phyloP scores from a whole-genome alignment of 495 filamentous ascomycete genomes.

The Xylaria cubensis region DNA sequence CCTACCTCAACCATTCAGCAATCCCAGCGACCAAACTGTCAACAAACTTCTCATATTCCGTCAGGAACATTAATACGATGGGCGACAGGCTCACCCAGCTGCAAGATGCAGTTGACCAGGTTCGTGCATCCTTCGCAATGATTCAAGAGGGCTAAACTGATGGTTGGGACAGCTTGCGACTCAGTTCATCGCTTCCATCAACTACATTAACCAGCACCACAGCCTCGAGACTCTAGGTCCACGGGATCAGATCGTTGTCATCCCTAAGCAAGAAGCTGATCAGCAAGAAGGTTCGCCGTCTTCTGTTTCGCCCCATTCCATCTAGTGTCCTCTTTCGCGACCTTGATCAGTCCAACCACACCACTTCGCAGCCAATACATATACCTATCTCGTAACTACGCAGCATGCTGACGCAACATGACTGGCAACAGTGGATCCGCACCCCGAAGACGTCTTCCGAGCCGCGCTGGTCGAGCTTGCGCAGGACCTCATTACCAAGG shows the following conservation, averaged over 20 bases:
- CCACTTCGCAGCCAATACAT: not conserved
- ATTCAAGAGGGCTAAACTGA: slow-evolving; percentile 1
- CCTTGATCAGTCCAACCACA: not conserved
- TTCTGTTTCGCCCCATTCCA: not conserved
- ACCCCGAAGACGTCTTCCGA: slow-evolving; percentile 70
- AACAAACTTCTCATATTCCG: not conserved
- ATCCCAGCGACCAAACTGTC: not conserved
- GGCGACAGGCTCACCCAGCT: slow-evolving; percentile 91
- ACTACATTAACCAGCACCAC: slow-evolving; percentile 84
- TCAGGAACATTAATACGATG: slow-evolving; percentile 59
- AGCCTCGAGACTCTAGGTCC: slow-evolving; percentile 70
- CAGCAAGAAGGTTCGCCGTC: slow-evolving; percentile 46
- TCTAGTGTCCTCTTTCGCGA: not conserved
- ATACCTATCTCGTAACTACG: slow-evolving; percentile 7
- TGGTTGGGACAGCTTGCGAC: slow-evolving; percentile 70
- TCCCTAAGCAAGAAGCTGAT: slow-evolving; percentile 54
- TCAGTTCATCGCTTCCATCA: slow-evolving; percentile 86
- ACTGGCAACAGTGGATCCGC: slow-evolving; percentile 57
- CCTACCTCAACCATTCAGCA: not conserved
- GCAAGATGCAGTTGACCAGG: slow-evolving; percentile 93
- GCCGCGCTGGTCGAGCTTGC: slow-evolving; percentile 80
- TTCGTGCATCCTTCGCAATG: slow-evolving; percentile 41
- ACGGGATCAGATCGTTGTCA: slow-evolving; percentile 62
- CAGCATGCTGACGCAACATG: not conserved
- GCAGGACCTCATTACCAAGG: slow-evolving; percentile 84